A percentile compares a stretch with the other conserved stretches of the same genome.
Conservation (phyloP, 352 stramenopile species). For the Pythium insidiosum region DNA sequence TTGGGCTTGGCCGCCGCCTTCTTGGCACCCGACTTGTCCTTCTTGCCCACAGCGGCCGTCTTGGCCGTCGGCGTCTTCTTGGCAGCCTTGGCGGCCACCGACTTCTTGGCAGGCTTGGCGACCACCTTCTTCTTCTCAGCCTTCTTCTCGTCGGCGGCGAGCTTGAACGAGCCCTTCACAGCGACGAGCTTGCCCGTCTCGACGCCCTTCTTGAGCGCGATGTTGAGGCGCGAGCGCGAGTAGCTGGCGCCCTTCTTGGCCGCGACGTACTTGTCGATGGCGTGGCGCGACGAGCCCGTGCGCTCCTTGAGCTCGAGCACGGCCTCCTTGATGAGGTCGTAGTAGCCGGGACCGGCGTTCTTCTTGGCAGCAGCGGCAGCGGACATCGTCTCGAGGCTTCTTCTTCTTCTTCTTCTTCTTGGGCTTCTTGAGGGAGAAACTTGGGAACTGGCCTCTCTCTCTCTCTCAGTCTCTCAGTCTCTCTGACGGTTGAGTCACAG, state of each 20-base stretch:
- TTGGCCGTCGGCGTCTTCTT: constrained; percentile 21
- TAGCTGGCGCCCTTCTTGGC: constrained; percentile 77
- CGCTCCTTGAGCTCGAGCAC: constrained; percentile 89
- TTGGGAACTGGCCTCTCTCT: constrained; percentile 6
- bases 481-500: too few species aligned
- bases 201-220: constrained; percentile 88
- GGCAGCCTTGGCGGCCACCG: constrained; percentile 3
- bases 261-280: constrained; percentile 93
- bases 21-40: constrained; percentile 20
- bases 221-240: constrained; percentile 77
- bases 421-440: constrained; percentile 1
- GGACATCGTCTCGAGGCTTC: too few species aligned
- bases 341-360: constrained; percentile 69
- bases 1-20: constrained; percentile 20
- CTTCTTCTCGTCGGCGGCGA: constrained; percentile 90
- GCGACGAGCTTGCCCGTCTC: constrained; percentile 85
- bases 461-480: too few species aligned
- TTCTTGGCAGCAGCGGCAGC: constrained; percentile 48
- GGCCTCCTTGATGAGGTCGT: constrained; percentile 91
- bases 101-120: constrained; percentile 34
- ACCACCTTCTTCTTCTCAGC: constrained; percentile 26
- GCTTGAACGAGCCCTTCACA: constrained; percentile 93
- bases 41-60: constrained; percentile 23
- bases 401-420: too few species aligned
- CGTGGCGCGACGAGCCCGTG: constrained; percentile 84